Percentiles rank a stretch among this genome's conserved stretches.
Evolutionary conservation across 2,329 filamentous ascomycete genomes (phyloP).

Genomic region (Scedosporium dehoogii): DNA sequence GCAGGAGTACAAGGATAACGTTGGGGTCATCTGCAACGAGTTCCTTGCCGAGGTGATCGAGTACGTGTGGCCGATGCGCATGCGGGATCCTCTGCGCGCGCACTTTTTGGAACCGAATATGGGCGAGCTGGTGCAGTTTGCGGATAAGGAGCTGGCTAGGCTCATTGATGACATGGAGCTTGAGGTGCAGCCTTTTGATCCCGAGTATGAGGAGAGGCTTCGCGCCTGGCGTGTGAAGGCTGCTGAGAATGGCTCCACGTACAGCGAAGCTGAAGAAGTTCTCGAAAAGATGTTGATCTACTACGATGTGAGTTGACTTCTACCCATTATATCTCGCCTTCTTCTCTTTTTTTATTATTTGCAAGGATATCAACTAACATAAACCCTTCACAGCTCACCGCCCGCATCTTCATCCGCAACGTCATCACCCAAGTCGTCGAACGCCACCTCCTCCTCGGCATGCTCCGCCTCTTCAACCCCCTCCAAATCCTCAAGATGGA

Average conservation of each 20-base stretch:
- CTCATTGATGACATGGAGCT: conserved; percentile 41
- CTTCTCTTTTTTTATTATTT: not conserved
- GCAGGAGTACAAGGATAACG: conserved; percentile 43
- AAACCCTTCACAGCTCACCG: conserved; percentile 25
- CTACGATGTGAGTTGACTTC: conserved; percentile 25
- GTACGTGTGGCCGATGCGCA: conserved; percentile 38
- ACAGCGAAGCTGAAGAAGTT: conserved; percentile 41
- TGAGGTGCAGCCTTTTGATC: conserved; percentile 43
- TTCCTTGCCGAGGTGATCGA: conserved; percentile 41
- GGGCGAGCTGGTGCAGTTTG: conserved; percentile 33
- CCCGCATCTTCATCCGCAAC: conserved; percentile 41
- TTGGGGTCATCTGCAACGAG: conserved; percentile 43
- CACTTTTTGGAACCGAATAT: conserved; percentile 40
- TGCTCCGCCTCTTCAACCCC: conserved; percentile 41
- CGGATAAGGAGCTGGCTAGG: conserved; percentile 33
- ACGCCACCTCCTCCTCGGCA: conserved; percentile 39
- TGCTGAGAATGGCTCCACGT: conserved; percentile 32
- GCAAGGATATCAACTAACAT: not conserved
- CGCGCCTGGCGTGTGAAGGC: conserved; percentile 33
- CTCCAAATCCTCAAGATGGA: conserved; percentile 39
- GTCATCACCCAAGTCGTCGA: conserved; percentile 43
- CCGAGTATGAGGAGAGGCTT: conserved; percentile 41
- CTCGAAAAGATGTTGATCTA: conserved; percentile 47
- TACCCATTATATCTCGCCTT: not conserved
- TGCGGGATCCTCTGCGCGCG: conserved; percentile 38